These are phyloP conservation scores for Apiotrichum gamsii DNA, from an alignment of 1,284 basidiomycete species.

Conservation along the genomic window DNA sequence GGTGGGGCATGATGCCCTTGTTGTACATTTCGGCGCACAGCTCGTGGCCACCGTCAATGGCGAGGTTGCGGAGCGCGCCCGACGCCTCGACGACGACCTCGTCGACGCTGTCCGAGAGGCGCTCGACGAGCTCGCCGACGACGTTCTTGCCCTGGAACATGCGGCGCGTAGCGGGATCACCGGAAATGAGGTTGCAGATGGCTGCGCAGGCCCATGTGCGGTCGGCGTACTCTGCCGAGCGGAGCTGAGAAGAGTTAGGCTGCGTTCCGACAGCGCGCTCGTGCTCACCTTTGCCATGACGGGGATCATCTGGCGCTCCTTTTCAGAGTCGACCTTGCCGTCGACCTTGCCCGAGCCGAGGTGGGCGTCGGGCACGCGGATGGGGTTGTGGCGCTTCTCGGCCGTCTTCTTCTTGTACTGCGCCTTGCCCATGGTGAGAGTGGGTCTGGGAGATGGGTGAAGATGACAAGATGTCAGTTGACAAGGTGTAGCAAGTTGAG, in stretches of 20 bases:
- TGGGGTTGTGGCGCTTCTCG: conserved; percentile 75
- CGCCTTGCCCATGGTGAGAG: conserved; percentile 68
- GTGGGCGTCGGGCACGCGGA: conserved; percentile 84
- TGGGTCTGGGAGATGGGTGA: neutral
- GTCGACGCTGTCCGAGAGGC: conserved; percentile 74
- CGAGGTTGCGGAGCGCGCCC: conserved; percentile 79
- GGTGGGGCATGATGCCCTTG: conserved; percentile 71
- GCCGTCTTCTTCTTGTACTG: conserved; percentile 62
- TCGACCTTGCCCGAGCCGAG: conserved; percentile 59
- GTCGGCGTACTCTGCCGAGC: conserved; percentile 62
- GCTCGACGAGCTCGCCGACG: conserved; percentile 74
- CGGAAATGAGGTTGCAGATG: conserved; percentile 80
- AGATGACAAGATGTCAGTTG: neutral
- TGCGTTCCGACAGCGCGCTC: neutral
- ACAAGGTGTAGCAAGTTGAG: too few relatives aligned
- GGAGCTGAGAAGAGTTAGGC: conserved; percentile 28
- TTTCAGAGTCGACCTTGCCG: conserved; percentile 50
- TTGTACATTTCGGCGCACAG: conserved; percentile 95
- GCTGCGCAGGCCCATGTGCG: conserved; percentile 90
- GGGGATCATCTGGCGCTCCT: conserved; percentile 69
- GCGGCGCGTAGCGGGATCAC: conserved; percentile 77
- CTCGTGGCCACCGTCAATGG: conserved; percentile 87
- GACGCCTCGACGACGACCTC: conserved; percentile 80
- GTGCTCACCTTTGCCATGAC: conserved; percentile 71
- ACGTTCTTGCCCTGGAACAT: conserved; percentile 84